These are phyloP conservation scores for Clohesyomyces aquaticus DNA, from an alignment of 495 filamentous ascomycete genomes.

Conservation along the genomic window DNA sequence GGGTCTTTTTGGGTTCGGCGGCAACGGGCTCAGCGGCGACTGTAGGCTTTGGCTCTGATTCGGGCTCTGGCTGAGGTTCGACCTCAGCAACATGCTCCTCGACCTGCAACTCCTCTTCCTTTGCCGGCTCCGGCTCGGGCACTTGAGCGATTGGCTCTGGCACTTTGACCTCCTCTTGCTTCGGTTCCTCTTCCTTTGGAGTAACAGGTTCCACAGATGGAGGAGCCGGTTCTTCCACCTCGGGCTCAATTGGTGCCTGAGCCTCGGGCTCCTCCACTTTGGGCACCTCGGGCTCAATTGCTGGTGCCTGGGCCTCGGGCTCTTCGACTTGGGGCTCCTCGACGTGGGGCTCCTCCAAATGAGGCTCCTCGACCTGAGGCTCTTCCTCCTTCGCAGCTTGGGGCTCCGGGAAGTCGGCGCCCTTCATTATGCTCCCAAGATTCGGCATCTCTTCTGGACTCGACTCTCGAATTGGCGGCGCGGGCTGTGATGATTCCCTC, in stretches of 20 bases:
- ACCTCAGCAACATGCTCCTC: too few relatives aligned
- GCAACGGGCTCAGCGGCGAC: too few relatives aligned
- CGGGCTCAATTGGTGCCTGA: background rate
- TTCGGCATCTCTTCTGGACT: constrained; percentile 33
- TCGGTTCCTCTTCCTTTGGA: background rate
- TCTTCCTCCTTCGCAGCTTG: constrained; percentile 1
- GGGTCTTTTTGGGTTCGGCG: constrained; percentile 31
- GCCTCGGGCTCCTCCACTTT: constrained; percentile 11
- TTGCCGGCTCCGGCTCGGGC: too few relatives aligned
- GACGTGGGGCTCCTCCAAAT: too few relatives aligned
- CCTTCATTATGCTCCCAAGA: constrained; percentile 42
- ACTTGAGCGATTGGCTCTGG: too few relatives aligned
- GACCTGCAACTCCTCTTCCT: too few relatives aligned
- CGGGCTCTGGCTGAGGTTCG: background rate
- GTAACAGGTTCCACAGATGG: too few relatives aligned
- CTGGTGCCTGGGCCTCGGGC: constrained; percentile 8
- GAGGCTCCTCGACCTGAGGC: constrained; percentile 12
- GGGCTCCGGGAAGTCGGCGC: constrained; percentile 39
- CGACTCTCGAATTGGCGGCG: constrained; percentile 23
- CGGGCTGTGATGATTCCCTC: constrained; percentile 24
- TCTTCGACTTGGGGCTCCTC: too few relatives aligned
- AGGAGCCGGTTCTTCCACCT: too few relatives aligned
- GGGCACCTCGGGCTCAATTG: background rate
- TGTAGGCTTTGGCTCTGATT: background rate
- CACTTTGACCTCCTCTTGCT: background rate